Percentiles rank a stretch among this genome's conserved stretches.
These are phyloP conservation scores for Rosa multiflora DNA, from an alignment of 306 rosid genomes.

Conservation along the genomic window DNA sequence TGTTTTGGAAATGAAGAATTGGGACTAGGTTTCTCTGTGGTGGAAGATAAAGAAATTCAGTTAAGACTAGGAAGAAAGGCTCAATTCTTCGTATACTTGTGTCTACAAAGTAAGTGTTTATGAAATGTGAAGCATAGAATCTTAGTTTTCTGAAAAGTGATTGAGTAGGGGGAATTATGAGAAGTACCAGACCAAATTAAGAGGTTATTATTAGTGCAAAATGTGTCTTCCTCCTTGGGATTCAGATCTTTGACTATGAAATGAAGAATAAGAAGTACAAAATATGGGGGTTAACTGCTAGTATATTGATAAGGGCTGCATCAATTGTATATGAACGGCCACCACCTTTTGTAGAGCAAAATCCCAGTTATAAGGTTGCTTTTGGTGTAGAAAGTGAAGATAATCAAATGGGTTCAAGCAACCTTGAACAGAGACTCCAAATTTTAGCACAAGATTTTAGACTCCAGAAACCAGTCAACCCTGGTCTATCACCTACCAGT, in stretches of 20 bases:
- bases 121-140: background rate
- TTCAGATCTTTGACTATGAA: constrained; percentile 77
- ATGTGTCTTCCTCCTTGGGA: background rate
- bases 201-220: too few species aligned
- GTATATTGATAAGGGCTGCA: constrained; percentile 90
- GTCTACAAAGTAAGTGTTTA: background rate
- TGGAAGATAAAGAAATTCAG: background rate
- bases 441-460: constrained; percentile 43
- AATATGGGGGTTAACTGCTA: constrained; percentile 95
- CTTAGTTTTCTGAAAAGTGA: background rate
- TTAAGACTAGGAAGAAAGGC: too few species aligned
- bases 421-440: constrained; percentile 38
- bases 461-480: background rate
- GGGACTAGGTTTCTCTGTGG: background rate
- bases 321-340: constrained; percentile 67
- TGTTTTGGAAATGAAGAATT: background rate
- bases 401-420: constrained; percentile 4
- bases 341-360: constrained; percentile 84
- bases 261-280: constrained; percentile 46
- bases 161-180: background rate
- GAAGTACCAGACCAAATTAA: background rate
- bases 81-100: background rate
- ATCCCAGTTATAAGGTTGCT: constrained; percentile 60
- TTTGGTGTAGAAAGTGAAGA: background rate
- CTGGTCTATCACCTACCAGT: constrained; percentile 17